Conservation (phyloP, 2,329 filamentous ascomycete species). For the Cryphonectria nitschkei region DNA sequence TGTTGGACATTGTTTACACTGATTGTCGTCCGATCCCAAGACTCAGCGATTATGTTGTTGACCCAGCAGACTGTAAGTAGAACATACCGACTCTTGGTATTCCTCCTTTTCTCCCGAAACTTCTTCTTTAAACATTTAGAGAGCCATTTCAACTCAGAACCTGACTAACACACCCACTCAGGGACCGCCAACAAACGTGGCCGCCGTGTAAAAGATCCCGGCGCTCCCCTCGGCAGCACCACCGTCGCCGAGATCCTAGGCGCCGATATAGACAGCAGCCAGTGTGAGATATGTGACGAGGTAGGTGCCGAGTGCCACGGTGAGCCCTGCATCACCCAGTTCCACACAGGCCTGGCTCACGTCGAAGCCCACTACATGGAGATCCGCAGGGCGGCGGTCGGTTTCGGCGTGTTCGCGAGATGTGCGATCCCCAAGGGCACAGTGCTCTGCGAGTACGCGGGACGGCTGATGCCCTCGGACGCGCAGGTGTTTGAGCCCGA, state of each 20-base stretch:
- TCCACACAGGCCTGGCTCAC: background rate
- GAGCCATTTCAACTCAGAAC: background rate
- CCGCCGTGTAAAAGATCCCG: background rate
- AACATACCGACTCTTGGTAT: background rate
- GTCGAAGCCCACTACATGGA: background rate
- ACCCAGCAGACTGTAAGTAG: slow-evolving; percentile 16
- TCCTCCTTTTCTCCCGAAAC: background rate
- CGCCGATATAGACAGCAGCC: background rate
- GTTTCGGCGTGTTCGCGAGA: slow-evolving; percentile 18
- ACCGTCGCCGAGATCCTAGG: slow-evolving; percentile 15
- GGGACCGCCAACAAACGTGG: slow-evolving; percentile 6
- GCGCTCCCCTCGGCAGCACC: slow-evolving; percentile 6
- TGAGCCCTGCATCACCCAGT: slow-evolving; percentile 4
- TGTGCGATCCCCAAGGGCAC: background rate
- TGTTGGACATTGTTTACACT: slow-evolving; percentile 14
- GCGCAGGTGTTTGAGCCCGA: accelerated
- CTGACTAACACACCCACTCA: background rate
- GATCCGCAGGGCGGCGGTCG: slow-evolving; percentile 6
- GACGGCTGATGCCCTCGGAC: slow-evolving; percentile 15
- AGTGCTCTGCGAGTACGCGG: slow-evolving; percentile 15
- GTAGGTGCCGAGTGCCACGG: slow-evolving; percentile 2
- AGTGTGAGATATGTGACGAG: slow-evolving; percentile 13
- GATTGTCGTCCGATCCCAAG: background rate
- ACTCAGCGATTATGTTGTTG: slow-evolving; percentile 11
- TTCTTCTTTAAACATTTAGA: background rate